phyloP scores from a whole-genome alignment of 495 filamentous ascomycete genomes.

The Podospora sp. region DNA sequence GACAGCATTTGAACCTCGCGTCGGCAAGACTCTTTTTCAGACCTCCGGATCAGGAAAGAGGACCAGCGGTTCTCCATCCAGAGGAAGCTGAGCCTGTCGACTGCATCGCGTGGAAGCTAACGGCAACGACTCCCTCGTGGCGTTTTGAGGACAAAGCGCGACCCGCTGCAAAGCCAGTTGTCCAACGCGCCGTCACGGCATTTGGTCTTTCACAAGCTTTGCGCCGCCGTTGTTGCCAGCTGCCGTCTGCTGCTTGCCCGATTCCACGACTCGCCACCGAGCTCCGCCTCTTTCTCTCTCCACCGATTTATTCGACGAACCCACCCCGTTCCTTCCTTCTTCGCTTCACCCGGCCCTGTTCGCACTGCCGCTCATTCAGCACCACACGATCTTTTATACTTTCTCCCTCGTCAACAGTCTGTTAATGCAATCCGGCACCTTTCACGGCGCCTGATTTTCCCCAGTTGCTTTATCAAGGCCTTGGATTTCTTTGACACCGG shows the following conservation, averaged over 20 bases:
- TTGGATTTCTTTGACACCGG: constrained; percentile 24
- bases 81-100: not conserved
- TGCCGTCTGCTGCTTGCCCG: constrained; percentile 9
- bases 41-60: constrained; percentile 19
- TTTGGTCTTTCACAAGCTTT: not conserved
- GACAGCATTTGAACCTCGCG: not conserved
- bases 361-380: constrained; percentile 37
- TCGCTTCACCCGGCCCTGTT: constrained; percentile 26
- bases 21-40: constrained; percentile 1
- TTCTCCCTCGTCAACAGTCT: constrained; percentile 20
- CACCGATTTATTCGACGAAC: constrained; percentile 17
- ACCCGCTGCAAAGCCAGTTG: constrained; percentile 8
- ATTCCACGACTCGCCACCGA: constrained; percentile 24
- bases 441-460: constrained; percentile 13
- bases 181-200: constrained; percentile 12
- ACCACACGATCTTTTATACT: constrained; percentile 31
- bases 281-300: constrained; percentile 7
- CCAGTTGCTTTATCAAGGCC: constrained; percentile 20
- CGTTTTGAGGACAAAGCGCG: constrained; percentile 16
- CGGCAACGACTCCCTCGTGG: constrained; percentile 12
- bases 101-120: not conserved
- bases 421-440: constrained; percentile 30
- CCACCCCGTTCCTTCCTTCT: constrained; percentile 26
- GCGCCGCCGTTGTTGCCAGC: not conserved
- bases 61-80: constrained; percentile 18